A percentile compares a stretch with the other conserved stretches of the same genome.
Conservation (phyloP, 2,329 filamentous ascomycete genomes). For the Fusarium multiceps region DNA sequence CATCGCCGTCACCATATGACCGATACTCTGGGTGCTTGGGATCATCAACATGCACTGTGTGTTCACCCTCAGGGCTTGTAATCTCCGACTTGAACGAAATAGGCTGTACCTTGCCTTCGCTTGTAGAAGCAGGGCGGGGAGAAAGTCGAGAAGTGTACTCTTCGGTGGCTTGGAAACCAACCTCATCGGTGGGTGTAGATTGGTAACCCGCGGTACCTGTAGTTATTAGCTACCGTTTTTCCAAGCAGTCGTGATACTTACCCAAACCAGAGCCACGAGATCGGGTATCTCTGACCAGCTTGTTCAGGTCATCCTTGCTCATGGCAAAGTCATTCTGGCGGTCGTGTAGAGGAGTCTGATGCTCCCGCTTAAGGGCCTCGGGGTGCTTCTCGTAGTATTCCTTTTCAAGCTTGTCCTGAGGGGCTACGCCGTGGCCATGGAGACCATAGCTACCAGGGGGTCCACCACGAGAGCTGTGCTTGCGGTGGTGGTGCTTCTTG, state of each 20-base stretch:
- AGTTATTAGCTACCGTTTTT: constrained; percentile 30
- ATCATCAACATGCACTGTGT: constrained; percentile 81
- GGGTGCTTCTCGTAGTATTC: constrained; percentile 95
- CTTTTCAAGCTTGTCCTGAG: constrained; percentile 86
- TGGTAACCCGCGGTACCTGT: constrained; percentile 73
- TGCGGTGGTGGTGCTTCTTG: constrained; percentile 73
- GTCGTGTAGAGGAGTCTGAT: constrained; percentile 66
- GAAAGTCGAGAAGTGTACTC: constrained; percentile 82
- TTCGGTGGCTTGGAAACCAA: constrained; percentile 88
- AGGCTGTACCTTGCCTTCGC: constrained; percentile 26
- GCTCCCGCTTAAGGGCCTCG: constrained; percentile 80
- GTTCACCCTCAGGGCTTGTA: constrained; percentile 60
- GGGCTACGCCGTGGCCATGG: constrained; percentile 83
- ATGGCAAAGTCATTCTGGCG: constrained; percentile 79
- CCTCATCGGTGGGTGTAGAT: constrained; percentile 88
- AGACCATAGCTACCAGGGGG: constrained; percentile 94
- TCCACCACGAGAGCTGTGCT: constrained; percentile 74
- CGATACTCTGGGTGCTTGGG: constrained; percentile 53
- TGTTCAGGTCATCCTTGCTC: constrained; percentile 90
- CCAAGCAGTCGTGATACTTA: constrained; percentile 50
- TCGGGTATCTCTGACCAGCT: constrained; percentile 81
- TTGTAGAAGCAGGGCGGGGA: constrained; percentile 64
- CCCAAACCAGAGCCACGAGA: constrained; percentile 63
- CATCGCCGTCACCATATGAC: constrained; percentile 54
- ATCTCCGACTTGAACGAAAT: constrained; percentile 48